phyloP scores from a whole-genome alignment of 306 rosid genomes.

The Malus sylvestris region DNA sequence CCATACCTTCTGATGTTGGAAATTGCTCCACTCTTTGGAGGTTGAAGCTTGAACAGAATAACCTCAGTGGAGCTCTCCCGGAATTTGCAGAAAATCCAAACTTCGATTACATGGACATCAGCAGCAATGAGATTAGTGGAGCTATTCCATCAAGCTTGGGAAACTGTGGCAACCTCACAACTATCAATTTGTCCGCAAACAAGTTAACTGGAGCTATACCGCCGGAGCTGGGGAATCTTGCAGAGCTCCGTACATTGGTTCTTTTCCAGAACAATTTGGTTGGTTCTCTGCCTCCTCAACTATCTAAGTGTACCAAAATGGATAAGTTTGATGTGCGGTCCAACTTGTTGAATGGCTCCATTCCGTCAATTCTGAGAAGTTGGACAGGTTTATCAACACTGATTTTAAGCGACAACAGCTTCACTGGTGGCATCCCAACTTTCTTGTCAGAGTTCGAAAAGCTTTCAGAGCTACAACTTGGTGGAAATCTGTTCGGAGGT shows the following conservation, averaged over 20 bases:
- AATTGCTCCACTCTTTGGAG: slow-evolving; percentile 60
- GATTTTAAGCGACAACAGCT: slow-evolving; percentile 53
- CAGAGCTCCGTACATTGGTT: slow-evolving; percentile 36
- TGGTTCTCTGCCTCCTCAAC: slow-evolving; percentile 61
- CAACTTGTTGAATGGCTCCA: slow-evolving; percentile 60
- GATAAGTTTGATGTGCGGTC: slow-evolving; percentile 53
- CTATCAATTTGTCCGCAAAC: slow-evolving; percentile 45
- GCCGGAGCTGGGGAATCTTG: slow-evolving; percentile 53
- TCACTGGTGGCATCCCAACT: slow-evolving; percentile 52
- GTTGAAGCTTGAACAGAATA: slow-evolving; percentile 45
- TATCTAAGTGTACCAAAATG: slow-evolving; percentile 52
- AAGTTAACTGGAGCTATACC: slow-evolving; percentile 50
- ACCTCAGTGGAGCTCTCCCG: slow-evolving; percentile 58
- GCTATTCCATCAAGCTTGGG: slow-evolving; percentile 60
- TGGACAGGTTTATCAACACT: slow-evolving; percentile 46
- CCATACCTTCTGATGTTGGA: slow-evolving; percentile 59
- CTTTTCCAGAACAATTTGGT: slow-evolving; percentile 54
- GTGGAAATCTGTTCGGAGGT: slow-evolving; percentile 70
- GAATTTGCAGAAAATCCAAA: slow-evolving; percentile 26
- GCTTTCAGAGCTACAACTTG: slow-evolving; percentile 60
- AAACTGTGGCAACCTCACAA: slow-evolving; percentile 44
- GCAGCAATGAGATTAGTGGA: slow-evolving; percentile 48
- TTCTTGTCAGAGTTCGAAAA: slow-evolving; percentile 36
- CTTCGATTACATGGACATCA: slow-evolving; percentile 41
- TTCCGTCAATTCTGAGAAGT: slow-evolving; percentile 48